Evolutionary conservation across 2,329 filamentous ascomycete species (phyloP).

Genomic region (Alternaria alternata): DNA sequence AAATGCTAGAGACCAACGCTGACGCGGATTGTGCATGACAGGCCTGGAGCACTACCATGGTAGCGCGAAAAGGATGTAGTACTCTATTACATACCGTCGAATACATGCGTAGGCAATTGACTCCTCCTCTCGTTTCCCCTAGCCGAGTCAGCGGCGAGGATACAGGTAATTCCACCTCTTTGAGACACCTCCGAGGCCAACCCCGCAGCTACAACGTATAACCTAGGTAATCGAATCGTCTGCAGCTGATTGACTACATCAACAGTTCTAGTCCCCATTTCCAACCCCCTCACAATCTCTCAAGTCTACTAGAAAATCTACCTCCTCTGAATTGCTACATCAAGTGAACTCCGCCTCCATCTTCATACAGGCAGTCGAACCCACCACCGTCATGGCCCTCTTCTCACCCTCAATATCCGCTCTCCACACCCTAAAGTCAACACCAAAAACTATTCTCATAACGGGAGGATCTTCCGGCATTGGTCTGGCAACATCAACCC

Average conservation of each 20-base stretch:
- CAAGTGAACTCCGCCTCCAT: neutral
- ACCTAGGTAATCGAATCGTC: conserved; percentile 25
- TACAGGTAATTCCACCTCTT: neutral
- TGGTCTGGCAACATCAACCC: conserved; percentile 51
- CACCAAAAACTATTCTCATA: conserved; percentile 48
- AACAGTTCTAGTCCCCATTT: neutral
- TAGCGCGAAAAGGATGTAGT: neutral
- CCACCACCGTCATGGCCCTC: conserved; percentile 28
- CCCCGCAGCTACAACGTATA: conserved; percentile 19
- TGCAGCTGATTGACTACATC: neutral
- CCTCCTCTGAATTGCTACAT: neutral
- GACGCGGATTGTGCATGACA: neutral
- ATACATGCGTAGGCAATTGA: neutral
- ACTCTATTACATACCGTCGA: neutral
- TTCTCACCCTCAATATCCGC: conserved; percentile 32
- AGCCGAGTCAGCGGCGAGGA: conserved; percentile 9
- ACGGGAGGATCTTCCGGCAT: conserved; percentile 54
- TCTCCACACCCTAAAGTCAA: conserved; percentile 33
- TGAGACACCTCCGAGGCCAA: conserved; percentile 2
- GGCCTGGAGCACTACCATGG: neutral
- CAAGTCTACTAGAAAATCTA: neutral
- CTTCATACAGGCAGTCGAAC: neutral
- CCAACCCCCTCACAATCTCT: neutral
- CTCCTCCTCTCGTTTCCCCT: neutral
- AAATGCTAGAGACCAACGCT: too few species aligned